These are phyloP conservation scores for Pleurotus giganteus DNA, from an alignment of 768 basidiomycete genomes.

Conservation along the genomic window DNA sequence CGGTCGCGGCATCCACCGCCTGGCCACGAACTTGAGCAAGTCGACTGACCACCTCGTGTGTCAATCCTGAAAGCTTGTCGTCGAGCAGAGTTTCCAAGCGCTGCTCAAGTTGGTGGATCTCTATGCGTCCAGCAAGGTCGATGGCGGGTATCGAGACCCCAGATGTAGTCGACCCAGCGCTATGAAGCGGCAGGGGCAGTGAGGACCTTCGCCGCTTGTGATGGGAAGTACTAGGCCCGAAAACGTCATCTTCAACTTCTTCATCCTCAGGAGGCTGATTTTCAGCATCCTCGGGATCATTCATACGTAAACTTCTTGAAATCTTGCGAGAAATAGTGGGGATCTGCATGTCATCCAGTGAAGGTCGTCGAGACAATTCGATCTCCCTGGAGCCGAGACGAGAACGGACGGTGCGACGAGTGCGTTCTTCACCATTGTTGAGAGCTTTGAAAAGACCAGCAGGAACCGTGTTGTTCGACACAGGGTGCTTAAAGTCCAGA, in stretches of 20 bases:
- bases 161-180: conserved; percentile 40
- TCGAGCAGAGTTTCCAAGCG: conserved; percentile 64
- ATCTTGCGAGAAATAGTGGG: conserved; percentile 64
- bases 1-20: conserved; percentile 42
- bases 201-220: conserved; percentile 55
- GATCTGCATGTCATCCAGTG: conserved; percentile 74
- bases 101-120: conserved; percentile 59
- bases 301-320: conserved; percentile 52
- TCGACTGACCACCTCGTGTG: conserved; percentile 32
- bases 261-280: conserved; percentile 22
- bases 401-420: conserved; percentile 71
- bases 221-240: conserved; percentile 23
- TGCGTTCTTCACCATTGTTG: conserved; percentile 61
- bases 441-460: conserved; percentile 86
- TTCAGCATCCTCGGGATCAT: conserved; percentile 46
- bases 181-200: conserved; percentile 52
- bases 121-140: conserved; percentile 56
- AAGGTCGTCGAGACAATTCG: conserved; percentile 65
- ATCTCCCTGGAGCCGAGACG: conserved; percentile 72
- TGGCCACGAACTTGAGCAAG: conserved; percentile 22
- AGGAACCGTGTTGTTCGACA: conserved; percentile 71
- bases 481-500: conserved; percentile 60
- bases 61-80: conserved; percentile 59
- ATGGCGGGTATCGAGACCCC: conserved; percentile 39
- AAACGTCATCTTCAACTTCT: conserved; percentile 33